Evolutionary conservation across 441 rosid species (phyloP), one percentile per base, ranked within the genome.

Genomic region (Metrosideros polymorpha): DNA sequence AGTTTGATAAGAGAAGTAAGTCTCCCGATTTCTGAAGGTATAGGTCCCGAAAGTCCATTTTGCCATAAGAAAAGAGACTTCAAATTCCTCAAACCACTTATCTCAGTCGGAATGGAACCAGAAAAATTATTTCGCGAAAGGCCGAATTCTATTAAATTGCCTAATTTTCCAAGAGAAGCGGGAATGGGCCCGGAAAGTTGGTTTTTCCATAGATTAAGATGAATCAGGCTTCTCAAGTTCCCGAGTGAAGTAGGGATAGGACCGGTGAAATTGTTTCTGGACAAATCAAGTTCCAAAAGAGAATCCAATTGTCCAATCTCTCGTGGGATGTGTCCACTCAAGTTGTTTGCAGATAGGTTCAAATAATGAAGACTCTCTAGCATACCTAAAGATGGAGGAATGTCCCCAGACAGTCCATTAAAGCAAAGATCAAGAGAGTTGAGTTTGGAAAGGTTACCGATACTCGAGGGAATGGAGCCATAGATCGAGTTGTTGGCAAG

Each of bases 381-480:
- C 42, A 56, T 45, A n/a, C 91, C 89, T 43, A 88, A 51, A 54
- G 42, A 66, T 6, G 82, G 39, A 43, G 57, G 82, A 77, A 56
- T 57, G 25, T 19, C 43, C 39, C 84, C 89, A 45, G 42, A 42
- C 5, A 59, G 30, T 61, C 47, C 56, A 18, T 52, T 30, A 12
- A 25, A 51, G 47, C 88, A 87, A 51, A 91, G 88, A 55, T 89
- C 89, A 83, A 90, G 88, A 84, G 25, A 84, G 54, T 87, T 85
- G 66, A 90, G 89, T 19, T 89, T 89, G 32, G 90, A 85, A 43
- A 90, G 89, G 27, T 29, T 54, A 29, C 91, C 90, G 27, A 91
- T 88, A 53, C 39, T 84, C 32, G 85, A 27, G 4, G 92, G 93
- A 57, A 91, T 86, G 51, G 84, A 85, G 25, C 91, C 93, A 24